Percentiles rank a stretch among this genome's conserved stretches.
Conservation (phyloP, 257 asterid genomes). For the Henckelia pumila region DNA sequence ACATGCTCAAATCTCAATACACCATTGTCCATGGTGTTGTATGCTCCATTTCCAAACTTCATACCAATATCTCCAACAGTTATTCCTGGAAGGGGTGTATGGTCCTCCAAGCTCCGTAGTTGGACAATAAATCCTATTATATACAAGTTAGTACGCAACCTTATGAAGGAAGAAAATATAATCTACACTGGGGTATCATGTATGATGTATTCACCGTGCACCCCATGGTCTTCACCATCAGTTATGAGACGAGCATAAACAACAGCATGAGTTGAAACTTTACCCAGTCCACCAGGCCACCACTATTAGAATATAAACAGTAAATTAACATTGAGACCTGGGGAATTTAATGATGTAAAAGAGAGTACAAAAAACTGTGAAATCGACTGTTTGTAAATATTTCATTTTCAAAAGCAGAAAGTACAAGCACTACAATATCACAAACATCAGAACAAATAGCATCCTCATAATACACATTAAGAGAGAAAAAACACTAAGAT, state of each 20-base stretch:
- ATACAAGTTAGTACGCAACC: slow-evolving; percentile 1
- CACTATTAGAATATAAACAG: slow-evolving; percentile 48
- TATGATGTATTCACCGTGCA: slow-evolving; percentile 58
- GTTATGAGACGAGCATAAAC: slow-evolving; percentile 86
- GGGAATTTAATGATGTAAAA: slow-evolving; percentile 5
- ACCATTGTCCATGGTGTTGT: slow-evolving; percentile 97
- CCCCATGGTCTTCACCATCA: slow-evolving; percentile 80
- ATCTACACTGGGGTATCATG: slow-evolving; percentile 5
- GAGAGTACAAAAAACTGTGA: neutral
- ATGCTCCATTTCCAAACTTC: slow-evolving; percentile 98
- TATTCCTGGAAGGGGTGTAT: slow-evolving; percentile 80
- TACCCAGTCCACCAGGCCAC: slow-evolving; percentile 99
- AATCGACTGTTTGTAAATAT: neutral
- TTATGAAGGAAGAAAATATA: slow-evolving; percentile 11
- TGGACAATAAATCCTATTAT: slow-evolving; percentile 83
- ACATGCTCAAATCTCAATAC: slow-evolving; percentile 82
- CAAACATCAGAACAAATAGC: slow-evolving; percentile 12
- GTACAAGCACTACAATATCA: slow-evolving; percentile 5
- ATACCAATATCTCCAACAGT: slow-evolving; percentile 94
- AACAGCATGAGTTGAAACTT: slow-evolving; percentile 88
- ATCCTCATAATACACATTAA: slow-evolving; percentile 19
- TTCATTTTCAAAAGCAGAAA: slow-evolving; percentile 7
- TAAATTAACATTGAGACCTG: slow-evolving; percentile 19
- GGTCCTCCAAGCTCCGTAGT: slow-evolving; percentile 89
- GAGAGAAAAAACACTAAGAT: slow-evolving; percentile 13